phyloP scores from a whole-genome alignment of 2,329 filamentous ascomycete genomes.

The Eurotiales sp. region DNA sequence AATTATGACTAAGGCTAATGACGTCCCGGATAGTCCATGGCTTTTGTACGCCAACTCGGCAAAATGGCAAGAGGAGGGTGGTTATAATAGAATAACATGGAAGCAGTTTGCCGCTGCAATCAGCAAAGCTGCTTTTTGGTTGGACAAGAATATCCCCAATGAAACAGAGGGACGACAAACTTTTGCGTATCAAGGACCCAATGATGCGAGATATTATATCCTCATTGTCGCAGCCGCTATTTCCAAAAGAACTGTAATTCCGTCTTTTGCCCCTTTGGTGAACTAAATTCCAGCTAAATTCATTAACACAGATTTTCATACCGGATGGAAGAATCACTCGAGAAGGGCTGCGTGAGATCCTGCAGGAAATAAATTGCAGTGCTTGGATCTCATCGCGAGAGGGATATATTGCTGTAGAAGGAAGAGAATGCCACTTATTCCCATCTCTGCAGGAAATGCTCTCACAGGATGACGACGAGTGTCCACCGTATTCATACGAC shows the following conservation, averaged over 20 bases:
- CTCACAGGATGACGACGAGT: not conserved
- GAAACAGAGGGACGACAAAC: not conserved
- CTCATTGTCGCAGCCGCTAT: not conserved
- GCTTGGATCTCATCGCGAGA: not conserved
- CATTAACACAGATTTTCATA: not conserved
- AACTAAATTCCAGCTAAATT: not conserved
- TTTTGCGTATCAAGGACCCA: not conserved
- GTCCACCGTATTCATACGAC: not conserved
- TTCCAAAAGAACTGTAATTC: not conserved
- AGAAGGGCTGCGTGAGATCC: not conserved
- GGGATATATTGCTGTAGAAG: not conserved
- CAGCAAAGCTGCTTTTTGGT: not conserved
- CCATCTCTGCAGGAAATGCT: not conserved
- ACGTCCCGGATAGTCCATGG: no score
- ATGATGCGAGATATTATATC: not conserved
- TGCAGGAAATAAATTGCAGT: not conserved
- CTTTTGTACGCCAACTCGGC: no score
- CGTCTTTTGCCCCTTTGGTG: no score
- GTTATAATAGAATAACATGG: not conserved
- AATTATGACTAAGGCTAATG: no score
- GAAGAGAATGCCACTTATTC: not conserved
- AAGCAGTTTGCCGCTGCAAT: not conserved
- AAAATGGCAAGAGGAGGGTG: no score
- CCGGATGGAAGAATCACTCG: not conserved
- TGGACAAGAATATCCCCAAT: not conserved